These are phyloP conservation scores for Barnettozyma populi DNA, from an alignment of 805 yeast genomes.

Conservation along the genomic window DNA sequence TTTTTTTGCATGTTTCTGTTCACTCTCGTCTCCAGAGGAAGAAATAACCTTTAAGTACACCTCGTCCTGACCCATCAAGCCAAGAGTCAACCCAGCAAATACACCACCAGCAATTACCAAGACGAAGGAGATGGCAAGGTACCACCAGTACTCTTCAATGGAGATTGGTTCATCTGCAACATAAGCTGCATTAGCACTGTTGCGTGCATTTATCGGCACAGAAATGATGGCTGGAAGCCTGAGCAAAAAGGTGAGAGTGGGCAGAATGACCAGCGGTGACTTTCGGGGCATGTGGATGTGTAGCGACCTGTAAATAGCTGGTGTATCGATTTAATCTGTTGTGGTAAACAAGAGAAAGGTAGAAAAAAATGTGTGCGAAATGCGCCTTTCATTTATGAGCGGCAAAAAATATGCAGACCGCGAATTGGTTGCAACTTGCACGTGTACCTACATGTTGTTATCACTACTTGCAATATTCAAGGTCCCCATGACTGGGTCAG, in stretches of 20 bases:
- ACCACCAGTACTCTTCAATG: slow-evolving; percentile 22
- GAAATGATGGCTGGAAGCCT: slow-evolving; percentile 5
- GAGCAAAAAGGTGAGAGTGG: slow-evolving; percentile 3
- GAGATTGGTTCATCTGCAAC: slow-evolving; percentile 11
- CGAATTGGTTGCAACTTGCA: background rate
- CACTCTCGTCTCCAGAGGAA: slow-evolving; percentile 72
- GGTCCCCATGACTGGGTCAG: background rate
- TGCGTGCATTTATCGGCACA: background rate
- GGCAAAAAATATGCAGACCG: background rate
- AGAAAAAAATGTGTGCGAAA: background rate
- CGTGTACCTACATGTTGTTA: no score
- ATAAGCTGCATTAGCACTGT: background rate
- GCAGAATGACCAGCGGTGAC: slow-evolving; percentile 5
- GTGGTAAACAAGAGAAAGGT: background rate
- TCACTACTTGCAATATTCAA: no score
- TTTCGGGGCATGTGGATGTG: slow-evolving; percentile 2
- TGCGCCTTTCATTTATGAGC: background rate
- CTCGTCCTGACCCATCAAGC: slow-evolving; percentile 97
- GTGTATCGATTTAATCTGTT: background rate
- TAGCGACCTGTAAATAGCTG: background rate
- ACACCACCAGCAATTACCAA: slow-evolving; percentile 78
- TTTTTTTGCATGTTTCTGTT: slow-evolving; percentile 60
- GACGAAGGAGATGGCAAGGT: slow-evolving; percentile 40
- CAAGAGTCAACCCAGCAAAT: slow-evolving; percentile 93
- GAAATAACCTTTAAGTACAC: slow-evolving; percentile 87